phyloP scores from a whole-genome alignment of 345 rosid species.

The Salix suchowensis region DNA sequence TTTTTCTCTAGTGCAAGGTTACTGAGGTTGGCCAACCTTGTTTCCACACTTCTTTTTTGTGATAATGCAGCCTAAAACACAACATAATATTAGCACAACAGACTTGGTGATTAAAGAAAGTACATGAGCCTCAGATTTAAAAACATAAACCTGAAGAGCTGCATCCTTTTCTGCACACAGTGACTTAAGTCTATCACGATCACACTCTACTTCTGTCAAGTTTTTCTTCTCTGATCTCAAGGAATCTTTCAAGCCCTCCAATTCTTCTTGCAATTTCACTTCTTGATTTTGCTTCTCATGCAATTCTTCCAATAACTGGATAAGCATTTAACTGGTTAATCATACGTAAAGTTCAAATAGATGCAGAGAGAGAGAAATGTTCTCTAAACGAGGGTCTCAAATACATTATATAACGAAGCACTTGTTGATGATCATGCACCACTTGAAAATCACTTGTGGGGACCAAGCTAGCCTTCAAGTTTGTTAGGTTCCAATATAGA shows the following conservation, averaged over 20 bases:
- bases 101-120: not conserved
- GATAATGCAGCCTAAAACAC: conserved; percentile 46
- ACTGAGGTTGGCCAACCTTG: conserved; percentile 43
- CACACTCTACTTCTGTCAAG: conserved; percentile 40
- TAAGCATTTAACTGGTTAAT: conserved; percentile 14
- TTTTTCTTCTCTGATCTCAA: conserved; percentile 64
- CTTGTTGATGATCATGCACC: not conserved
- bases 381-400: not conserved
- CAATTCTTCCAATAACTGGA: conserved; percentile 67
- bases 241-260: conserved; percentile 51
- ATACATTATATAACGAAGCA: not conserved
- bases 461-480: not conserved
- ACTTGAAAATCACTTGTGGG: not conserved
- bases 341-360: not conserved
- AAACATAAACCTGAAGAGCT: conserved; percentile 56
- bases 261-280: conserved; percentile 57
- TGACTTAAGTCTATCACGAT: conserved; percentile 53
- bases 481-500: not conserved
- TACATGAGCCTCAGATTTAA: conserved; percentile 7
- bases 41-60: conserved; percentile 63
- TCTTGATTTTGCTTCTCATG: conserved; percentile 61
- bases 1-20: conserved; percentile 37
- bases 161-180: conserved; percentile 61
- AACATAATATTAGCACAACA: conserved; percentile 4
- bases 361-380: not conserved